Evolutionary conservation across 1,284 basidiomycete species (phyloP).

Genomic region (Ustilago cynodontis): DNA sequence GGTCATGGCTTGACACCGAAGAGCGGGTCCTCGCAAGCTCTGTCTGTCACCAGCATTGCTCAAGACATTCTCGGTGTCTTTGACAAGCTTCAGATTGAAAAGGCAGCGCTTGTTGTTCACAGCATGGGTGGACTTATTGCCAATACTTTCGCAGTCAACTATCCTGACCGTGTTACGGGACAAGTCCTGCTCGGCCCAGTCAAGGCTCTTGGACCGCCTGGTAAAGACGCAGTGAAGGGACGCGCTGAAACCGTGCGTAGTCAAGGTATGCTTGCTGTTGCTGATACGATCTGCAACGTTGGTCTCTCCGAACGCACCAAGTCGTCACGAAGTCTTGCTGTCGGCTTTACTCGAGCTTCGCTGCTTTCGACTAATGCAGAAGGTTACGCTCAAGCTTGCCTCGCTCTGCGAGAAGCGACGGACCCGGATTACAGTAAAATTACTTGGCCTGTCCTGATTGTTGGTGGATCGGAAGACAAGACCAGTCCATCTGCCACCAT

Average conservation of each 20-base stretch:
- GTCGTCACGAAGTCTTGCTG: background rate
- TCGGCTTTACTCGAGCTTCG: background rate
- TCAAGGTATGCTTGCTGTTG: constrained; percentile 13
- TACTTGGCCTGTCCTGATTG: background rate
- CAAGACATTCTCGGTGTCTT: constrained; percentile 1
- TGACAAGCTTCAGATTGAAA: background rate
- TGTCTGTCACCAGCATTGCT: background rate
- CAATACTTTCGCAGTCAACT: background rate
- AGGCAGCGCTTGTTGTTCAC: constrained; percentile 3
- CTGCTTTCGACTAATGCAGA: constrained; percentile 4
- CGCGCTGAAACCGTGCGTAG: background rate
- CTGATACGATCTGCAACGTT: constrained; percentile 9
- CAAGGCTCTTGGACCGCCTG: constrained; percentile 4
- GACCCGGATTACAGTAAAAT: constrained; percentile 14
- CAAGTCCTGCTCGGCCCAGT: constrained; percentile 3
- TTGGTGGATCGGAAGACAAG: constrained; percentile 9
- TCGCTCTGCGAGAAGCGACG: background rate
- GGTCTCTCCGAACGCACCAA: constrained; percentile 10
- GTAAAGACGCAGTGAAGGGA: constrained; percentile 5
- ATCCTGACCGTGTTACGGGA: background rate
- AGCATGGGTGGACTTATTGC: constrained; percentile 12
- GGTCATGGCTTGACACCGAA: constrained; percentile 3
- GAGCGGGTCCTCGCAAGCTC: background rate
- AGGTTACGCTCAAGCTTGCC: constrained; percentile 10
- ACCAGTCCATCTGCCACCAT: constrained; percentile 10